phyloP scores from a whole-genome alignment of 768 basidiomycete species.

The Tubosaeta sp. region DNA sequence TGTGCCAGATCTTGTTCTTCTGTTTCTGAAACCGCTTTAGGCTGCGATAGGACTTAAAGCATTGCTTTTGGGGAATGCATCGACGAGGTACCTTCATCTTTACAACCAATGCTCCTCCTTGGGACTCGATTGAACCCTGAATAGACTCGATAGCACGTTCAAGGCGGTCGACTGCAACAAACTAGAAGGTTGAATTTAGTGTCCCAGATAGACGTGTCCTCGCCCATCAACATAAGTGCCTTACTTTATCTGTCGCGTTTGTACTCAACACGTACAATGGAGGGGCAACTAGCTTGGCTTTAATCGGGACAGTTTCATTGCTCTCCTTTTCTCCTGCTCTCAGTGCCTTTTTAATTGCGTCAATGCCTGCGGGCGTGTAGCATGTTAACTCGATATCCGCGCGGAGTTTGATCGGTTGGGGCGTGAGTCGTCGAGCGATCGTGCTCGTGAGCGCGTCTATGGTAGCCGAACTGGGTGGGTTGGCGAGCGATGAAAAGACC shows the following conservation, averaged over 20 bases:
- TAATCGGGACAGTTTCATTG: conserved; percentile 90
- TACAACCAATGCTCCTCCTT: conserved; percentile 82
- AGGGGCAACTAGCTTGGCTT: conserved; percentile 94
- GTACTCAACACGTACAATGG: conserved; percentile 94
- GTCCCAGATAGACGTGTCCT: not conserved
- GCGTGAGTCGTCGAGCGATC: conserved; percentile 92
- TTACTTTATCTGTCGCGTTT: conserved; percentile 93
- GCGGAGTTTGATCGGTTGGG: conserved; percentile 97
- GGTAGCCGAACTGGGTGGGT: conserved; percentile 53
- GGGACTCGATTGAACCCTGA: conserved; percentile 74
- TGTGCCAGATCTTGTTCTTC: conserved; percentile 97
- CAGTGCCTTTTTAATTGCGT: conserved; percentile 92
- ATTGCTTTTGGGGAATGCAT: not conserved
- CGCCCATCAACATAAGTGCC: conserved; percentile 4
- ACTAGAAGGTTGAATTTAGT: conserved; percentile 37
- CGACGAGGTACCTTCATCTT: conserved; percentile 82
- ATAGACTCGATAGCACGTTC: conserved; percentile 93
- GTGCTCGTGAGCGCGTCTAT: conserved; percentile 66
- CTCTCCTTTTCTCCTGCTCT: conserved; percentile 84
- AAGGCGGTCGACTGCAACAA: conserved; percentile 85
- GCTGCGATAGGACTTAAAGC: conserved; percentile 43
- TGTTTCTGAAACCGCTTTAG: conserved; percentile 95
- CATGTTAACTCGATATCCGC: conserved; percentile 98
- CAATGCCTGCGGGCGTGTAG: conserved; percentile 92
- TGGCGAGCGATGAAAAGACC: conserved; percentile 71